phyloP scores from a whole-genome alignment of 371 early-diverging fungal genomes.

The Mortierella sp. region DNA sequence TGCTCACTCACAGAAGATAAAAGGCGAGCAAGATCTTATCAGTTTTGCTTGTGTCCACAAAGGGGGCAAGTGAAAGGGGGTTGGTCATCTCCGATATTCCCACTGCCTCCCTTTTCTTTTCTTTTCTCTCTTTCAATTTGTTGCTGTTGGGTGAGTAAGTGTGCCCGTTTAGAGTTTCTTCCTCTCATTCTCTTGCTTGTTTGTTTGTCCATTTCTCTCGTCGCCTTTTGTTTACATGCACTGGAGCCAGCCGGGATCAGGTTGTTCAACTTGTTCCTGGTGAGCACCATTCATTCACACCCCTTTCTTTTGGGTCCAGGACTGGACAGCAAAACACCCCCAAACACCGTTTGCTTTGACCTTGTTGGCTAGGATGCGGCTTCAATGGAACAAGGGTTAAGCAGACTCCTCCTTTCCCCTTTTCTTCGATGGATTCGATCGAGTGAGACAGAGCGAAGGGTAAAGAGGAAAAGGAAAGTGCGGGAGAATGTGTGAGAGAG shows the following conservation, averaged over 20 bases:
- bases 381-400: not conserved
- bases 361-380: not conserved
- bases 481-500: not conserved
- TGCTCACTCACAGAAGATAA: constrained; percentile 8
- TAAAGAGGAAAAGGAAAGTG: not conserved
- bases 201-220: not conserved
- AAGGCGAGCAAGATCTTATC: not conserved
- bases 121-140: not conserved
- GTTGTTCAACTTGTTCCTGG: not conserved
- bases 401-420: not conserved
- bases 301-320: not conserved
- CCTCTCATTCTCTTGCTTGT: not conserved
- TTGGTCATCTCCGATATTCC: constrained; percentile 5
- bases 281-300: not conserved
- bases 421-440: not conserved
- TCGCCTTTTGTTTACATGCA: not conserved
- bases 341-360: not conserved
- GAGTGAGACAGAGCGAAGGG: not conserved
- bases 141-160: not conserved
- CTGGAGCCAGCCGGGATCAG: not conserved
- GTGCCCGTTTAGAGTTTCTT: constrained; percentile 1
- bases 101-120: not conserved
- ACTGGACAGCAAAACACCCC: not conserved
- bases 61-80: not conserved
- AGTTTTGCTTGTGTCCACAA: constrained; percentile 3